These are phyloP conservation scores for Daldinia loculata DNA, from an alignment of 495 filamentous ascomycete genomes.

Conservation along the genomic window DNA sequence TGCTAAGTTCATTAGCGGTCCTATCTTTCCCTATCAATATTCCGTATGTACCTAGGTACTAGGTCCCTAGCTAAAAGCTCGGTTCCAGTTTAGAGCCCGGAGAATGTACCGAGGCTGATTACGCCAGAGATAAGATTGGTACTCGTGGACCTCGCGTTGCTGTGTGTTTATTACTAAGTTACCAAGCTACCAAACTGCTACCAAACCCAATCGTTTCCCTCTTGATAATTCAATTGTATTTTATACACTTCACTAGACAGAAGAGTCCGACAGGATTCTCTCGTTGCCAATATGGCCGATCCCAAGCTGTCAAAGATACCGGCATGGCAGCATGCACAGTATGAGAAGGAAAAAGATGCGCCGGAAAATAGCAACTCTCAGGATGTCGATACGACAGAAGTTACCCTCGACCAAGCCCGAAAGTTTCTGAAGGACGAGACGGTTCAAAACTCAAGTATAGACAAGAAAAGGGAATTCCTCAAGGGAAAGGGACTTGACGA, in stretches of 20 bases:
- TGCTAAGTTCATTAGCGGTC: background rate
- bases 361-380: conserved; percentile 12
- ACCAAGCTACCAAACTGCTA: background rate
- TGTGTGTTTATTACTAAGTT: conserved; percentile 13
- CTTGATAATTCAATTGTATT: conserved; percentile 6
- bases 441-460: conserved; percentile 73
- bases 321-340: conserved; percentile 35
- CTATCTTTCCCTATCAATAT: conserved; percentile 11
- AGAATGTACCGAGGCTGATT: conserved; percentile 25
- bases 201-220: background rate
- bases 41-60: background rate
- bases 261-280: background rate
- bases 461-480: conserved; percentile 81
- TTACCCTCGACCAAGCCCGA: conserved; percentile 72
- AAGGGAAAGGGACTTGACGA: conserved; percentile 77
- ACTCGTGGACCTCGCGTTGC: background rate
- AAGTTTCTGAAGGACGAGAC: conserved; percentile 82
- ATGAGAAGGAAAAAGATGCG: conserved; percentile 17
- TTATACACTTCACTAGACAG: background rate
- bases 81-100: background rate
- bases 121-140: conserved; percentile 19
- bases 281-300: conserved; percentile 28
- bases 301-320: conserved; percentile 32
- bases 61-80: background rate
- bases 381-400: conserved; percentile 39